A percentile compares a stretch with the other conserved stretches of the same genome.
Conservation (phyloP, 2,329 filamentous ascomycete species). For the Chrysoporthe cubensis region DNA sequence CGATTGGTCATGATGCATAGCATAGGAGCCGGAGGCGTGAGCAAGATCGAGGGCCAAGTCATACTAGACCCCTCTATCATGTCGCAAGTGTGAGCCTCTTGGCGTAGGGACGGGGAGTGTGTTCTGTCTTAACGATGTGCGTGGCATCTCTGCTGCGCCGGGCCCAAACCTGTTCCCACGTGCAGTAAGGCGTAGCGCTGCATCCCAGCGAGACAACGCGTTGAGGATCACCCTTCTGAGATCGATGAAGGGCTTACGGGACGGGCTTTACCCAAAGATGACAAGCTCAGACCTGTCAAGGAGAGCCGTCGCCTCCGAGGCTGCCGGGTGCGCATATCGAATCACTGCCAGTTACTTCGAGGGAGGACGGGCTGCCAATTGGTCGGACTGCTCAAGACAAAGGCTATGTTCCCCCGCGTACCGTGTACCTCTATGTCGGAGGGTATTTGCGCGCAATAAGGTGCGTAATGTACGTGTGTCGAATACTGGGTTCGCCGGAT, state of each 20-base stretch:
- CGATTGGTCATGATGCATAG: background rate
- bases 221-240: background rate
- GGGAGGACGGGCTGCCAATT: background rate
- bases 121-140: background rate
- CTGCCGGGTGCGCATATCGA: background rate
- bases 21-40: background rate
- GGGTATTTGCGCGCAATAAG: background rate
- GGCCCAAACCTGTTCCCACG: background rate
- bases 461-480: background rate
- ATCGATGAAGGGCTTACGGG: background rate
- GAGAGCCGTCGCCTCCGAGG: background rate
- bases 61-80: background rate
- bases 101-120: background rate
- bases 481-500: background rate
- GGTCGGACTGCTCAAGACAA: background rate
- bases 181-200: background rate
- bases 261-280: background rate
- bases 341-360: background rate
- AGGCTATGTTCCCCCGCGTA: background rate
- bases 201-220: background rate
- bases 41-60: background rate
- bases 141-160: background rate
- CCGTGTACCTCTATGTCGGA: background rate
- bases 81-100: background rate
- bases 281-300: slow-evolving; percentile 1